Base-by-base conservation (phyloP, 768 basidiomycete species). In the Boletellus sp. region DNA sequence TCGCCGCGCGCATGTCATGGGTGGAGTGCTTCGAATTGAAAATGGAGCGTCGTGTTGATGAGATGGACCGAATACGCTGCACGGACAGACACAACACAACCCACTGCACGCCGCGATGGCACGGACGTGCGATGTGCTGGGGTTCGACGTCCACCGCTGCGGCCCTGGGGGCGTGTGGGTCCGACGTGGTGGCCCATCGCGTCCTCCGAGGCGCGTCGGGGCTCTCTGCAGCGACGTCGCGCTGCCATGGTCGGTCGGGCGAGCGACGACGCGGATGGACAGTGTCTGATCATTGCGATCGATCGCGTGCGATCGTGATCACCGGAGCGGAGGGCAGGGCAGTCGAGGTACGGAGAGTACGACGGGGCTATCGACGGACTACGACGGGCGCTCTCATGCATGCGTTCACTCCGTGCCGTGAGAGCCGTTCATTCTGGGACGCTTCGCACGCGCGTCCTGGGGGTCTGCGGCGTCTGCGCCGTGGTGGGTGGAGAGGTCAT, bases 401-500 rank as follows among this genome's bases (percentile, higher is more conserved):
- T 23, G 33, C 2, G 1, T 43, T 26, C 16, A 42, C 19, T 13
- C 45, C 26, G 39, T 48, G 48, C 19, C n/a, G n/a, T 48, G 48
- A 50, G 26, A 45, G 13, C 55, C 64, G 40, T 69, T 59, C 40
- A 45, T 58, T 53, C 57, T 62, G 11, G 67, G 53, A 23, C 65
- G 63, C 51, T 67, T 67, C 24, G 54, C 34, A 13, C 22, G 32
- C 12, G 53, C 54, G 15, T 54, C 56, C 24, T 57, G 39, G 24
- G 41, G 36, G 24, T 56, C 26, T 7, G 49, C 10, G 10, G 50
- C 23, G 22, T 58, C 49, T 22, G 32, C 15, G 42, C 37, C 34
- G 17, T 54, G 36, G 26, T 56, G 61, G 6, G 56, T 53, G 20
- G 77, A 65, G 67, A 86, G 73, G 13, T 75, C 72, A 60, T 76